Percentiles rank a stretch among this genome's conserved stretches.
These are phyloP conservation scores for Alternaria burnsii DNA, from an alignment of 2,329 filamentous ascomycete species.

Conservation along the genomic window DNA sequence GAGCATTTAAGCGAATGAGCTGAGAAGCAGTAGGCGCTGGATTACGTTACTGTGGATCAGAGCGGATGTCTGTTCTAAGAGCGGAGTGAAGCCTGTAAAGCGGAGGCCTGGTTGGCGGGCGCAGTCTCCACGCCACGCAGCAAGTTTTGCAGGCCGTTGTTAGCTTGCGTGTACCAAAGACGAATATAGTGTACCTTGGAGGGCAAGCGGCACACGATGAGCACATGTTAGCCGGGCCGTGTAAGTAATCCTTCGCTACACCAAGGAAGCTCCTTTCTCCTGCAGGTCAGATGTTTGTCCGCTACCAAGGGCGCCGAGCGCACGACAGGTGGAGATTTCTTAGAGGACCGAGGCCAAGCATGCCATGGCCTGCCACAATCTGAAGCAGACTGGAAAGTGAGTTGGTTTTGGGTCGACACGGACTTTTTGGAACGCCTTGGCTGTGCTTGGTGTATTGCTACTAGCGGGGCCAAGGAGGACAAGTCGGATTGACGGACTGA, in stretches of 20 bases:
- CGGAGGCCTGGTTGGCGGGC: conserved; percentile 12
- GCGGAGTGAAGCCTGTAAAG: conserved; percentile 13
- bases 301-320: conserved; percentile 13
- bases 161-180: neutral
- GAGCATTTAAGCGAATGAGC: conserved; percentile 32
- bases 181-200: neutral
- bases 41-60: conserved; percentile 47
- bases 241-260: neutral
- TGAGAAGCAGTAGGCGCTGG: conserved; percentile 27
- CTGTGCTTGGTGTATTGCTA: conserved; percentile 28
- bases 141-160: conserved; percentile 11
- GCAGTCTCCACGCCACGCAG: conserved; percentile 28
- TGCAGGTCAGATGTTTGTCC: conserved; percentile 4
- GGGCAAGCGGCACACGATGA: neutral
- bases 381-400: conserved; percentile 8
- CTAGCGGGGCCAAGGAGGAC: conserved; percentile 34
- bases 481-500: conserved; percentile 37
- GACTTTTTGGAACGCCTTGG: conserved; percentile 29
- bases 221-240: neutral
- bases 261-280: conserved; percentile 2
- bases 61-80: conserved; percentile 38
- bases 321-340: conserved; percentile 11
- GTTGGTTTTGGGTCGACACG: conserved; percentile 20
- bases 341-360: conserved; percentile 34
- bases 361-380: conserved; percentile 19